Evolutionary conservation across 352 stramenopile species (phyloP).

Genomic region (Thalassiosira exigua): DNA sequence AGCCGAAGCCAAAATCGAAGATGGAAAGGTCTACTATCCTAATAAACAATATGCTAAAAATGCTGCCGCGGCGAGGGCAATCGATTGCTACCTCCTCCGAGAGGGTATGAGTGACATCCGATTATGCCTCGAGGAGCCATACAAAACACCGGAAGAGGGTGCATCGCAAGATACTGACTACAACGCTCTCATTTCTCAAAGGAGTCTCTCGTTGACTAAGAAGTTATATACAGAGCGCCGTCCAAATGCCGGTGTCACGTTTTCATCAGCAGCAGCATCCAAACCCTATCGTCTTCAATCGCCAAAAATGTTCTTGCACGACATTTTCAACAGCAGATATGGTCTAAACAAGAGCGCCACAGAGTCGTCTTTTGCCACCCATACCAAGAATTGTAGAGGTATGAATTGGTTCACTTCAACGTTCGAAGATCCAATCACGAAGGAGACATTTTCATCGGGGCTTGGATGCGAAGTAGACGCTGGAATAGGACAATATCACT

Average conservation of each 20-base stretch:
- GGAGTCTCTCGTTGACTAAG: neutral
- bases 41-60: conserved; percentile 28
- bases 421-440: conserved; percentile 38
- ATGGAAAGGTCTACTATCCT: conserved; percentile 35
- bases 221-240: neutral
- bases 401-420: conserved; percentile 38
- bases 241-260: neutral
- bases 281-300: too few species aligned
- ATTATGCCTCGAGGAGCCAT: conserved; percentile 37
- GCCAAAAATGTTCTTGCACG: too few species aligned
- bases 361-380: neutral
- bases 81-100: conserved; percentile 31
- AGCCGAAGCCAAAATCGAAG: conserved; percentile 5
- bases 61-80: conserved; percentile 40
- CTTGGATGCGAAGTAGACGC: conserved; percentile 16
- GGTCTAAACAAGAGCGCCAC: neutral
- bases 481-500: conserved; percentile 3
- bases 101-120: neutral
- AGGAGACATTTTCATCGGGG: conserved; percentile 40
- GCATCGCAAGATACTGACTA: neutral
- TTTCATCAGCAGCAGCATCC: too few species aligned
- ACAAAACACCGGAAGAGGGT: conserved; percentile 9
- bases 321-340: neutral
- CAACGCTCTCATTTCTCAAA: neutral
- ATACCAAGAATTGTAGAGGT: neutral